These are phyloP conservation scores for Prunus armeniaca DNA, from an alignment of 306 rosid species.

Conservation along the genomic window DNA sequence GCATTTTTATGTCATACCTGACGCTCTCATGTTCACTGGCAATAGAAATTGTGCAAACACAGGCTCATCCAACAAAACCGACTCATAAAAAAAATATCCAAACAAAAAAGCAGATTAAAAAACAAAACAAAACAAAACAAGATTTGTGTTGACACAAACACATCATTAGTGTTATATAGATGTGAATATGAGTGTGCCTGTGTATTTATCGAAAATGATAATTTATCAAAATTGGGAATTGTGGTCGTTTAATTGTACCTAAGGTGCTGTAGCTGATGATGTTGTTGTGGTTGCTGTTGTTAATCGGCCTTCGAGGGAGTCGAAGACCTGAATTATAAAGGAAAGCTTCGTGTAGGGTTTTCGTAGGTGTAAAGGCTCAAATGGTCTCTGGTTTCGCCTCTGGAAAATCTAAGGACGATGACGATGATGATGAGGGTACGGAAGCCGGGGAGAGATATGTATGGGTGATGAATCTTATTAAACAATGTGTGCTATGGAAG, in stretches of 20 bases:
- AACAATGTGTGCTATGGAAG: not conserved
- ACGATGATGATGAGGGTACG: not conserved
- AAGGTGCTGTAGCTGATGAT: not conserved
- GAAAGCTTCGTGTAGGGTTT: not conserved
- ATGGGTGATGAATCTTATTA: not conserved
- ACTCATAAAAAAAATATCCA: not conserved
- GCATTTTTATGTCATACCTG: not conserved
- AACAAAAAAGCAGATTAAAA: not conserved
- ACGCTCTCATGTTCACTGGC: not conserved
- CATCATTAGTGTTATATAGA: not conserved
- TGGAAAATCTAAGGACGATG: not conserved
- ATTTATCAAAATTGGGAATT: not conserved
- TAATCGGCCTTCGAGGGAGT: slow-evolving; percentile 13
- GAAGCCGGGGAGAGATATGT: not conserved
- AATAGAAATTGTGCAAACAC: not conserved
- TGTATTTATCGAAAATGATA: not conserved
- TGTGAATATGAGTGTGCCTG: not conserved
- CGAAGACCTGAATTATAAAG: slow-evolving; percentile 7
- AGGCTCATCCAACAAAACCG: not conserved
- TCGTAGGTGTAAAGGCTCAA: not conserved
- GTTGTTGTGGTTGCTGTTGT: not conserved
- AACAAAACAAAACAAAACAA: not conserved
- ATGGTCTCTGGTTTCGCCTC: not conserved
- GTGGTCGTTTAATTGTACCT: slow-evolving; percentile 14
- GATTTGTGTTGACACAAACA: not conserved